Evolutionary conservation across 2,329 filamentous ascomycete genomes (phyloP).

Genomic region (Sporothrix dimorphospora): DNA sequence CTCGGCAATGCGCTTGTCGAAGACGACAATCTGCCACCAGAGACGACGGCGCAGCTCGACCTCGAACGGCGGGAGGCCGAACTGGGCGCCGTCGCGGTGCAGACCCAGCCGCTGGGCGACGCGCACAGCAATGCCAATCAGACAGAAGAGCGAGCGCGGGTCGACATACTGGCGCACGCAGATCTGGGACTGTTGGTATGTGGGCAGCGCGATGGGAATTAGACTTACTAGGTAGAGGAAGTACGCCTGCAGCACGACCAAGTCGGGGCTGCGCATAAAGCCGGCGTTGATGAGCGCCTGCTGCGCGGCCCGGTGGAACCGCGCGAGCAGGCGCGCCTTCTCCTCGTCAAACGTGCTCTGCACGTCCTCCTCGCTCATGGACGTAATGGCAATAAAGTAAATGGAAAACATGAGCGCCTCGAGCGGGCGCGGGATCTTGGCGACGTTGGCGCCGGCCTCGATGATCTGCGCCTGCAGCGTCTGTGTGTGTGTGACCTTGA

Average conservation of each 20-base stretch:
- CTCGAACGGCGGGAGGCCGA: slow-evolving; percentile 59
- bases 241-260: slow-evolving; percentile 68
- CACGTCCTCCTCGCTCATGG: slow-evolving; percentile 59
- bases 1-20: slow-evolving; percentile 71
- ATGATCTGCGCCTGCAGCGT: slow-evolving; percentile 67
- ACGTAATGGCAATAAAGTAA: slow-evolving; percentile 62
- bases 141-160: slow-evolving; percentile 61
- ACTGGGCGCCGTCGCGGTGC: slow-evolving; percentile 63
- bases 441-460: slow-evolving; percentile 60
- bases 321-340: slow-evolving; percentile 53
- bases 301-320: slow-evolving; percentile 62
- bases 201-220: slow-evolving; percentile 30
- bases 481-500: slow-evolving; percentile 69
- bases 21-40: slow-evolving; percentile 72
- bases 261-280: slow-evolving; percentile 67
- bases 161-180: slow-evolving; percentile 62
- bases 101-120: slow-evolving; percentile 70
- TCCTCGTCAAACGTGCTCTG: slow-evolving; percentile 56
- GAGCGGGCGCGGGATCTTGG: slow-evolving; percentile 58
- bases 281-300: slow-evolving; percentile 68
- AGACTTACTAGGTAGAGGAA: slow-evolving; percentile 66
- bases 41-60: slow-evolving; percentile 71
- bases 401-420: slow-evolving; percentile 71
- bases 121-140: slow-evolving; percentile 68
- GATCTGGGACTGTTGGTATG: slow-evolving; percentile 48